These are phyloP conservation scores for Naganishia vaughanmartiniae DNA, from an alignment of 768 basidiomycete species.

Conservation along the genomic window DNA sequence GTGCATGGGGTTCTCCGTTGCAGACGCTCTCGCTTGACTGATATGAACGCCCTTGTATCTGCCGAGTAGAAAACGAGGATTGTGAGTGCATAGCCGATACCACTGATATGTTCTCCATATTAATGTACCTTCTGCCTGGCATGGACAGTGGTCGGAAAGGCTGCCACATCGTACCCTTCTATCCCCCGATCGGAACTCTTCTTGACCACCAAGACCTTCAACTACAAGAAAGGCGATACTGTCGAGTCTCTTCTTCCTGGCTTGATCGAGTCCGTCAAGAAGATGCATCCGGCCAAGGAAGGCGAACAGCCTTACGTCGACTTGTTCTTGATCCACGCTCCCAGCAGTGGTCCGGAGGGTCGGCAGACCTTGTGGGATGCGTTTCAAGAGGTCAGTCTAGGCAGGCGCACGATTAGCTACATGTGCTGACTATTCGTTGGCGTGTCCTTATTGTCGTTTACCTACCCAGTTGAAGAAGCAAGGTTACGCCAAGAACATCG, in stretches of 20 bases:
- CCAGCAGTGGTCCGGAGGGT: slow-evolving; percentile 49
- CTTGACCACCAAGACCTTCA: slow-evolving; percentile 47
- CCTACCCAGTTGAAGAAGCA: slow-evolving; percentile 35
- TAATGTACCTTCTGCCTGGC: slow-evolving; percentile 35
- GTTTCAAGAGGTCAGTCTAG: slow-evolving; percentile 35
- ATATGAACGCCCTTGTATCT: background rate
- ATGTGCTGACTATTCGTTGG: background rate
- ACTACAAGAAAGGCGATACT: slow-evolving; percentile 30
- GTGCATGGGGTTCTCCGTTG: background rate
- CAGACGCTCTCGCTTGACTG: background rate
- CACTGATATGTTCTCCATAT: background rate
- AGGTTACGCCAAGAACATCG: slow-evolving; percentile 46
- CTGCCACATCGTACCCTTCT: slow-evolving; percentile 28
- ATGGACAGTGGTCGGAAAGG: slow-evolving; percentile 43
- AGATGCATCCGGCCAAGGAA: slow-evolving; percentile 39
- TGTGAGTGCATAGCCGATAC: background rate
- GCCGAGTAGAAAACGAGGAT: slow-evolving; percentile 9
- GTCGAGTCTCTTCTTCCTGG: slow-evolving; percentile 25
- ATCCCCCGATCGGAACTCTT: slow-evolving; percentile 39
- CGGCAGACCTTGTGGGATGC: slow-evolving; percentile 45
- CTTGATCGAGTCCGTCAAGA: slow-evolving; percentile 39
- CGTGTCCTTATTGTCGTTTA: background rate
- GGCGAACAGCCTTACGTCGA: slow-evolving; percentile 44
- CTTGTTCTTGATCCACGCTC: slow-evolving; percentile 53
- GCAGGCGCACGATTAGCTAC: background rate